These are phyloP conservation scores for Sporothrix mexicana DNA, from an alignment of 2,329 filamentous ascomycete genomes.

Conservation along the genomic window DNA sequence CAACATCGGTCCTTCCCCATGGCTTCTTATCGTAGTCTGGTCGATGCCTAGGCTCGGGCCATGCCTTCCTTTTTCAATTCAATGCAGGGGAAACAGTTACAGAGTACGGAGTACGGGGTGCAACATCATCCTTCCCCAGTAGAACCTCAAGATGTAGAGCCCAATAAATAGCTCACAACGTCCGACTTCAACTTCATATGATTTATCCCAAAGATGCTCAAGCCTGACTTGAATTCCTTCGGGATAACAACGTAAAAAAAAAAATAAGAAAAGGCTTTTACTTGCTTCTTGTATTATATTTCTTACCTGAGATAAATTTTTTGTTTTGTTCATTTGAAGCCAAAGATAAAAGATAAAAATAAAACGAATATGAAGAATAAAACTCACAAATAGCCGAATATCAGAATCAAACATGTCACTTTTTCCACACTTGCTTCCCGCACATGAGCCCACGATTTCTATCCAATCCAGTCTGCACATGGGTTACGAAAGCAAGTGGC, in stretches of 20 bases:
- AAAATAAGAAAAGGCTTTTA: no score
- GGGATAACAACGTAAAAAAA: no score
- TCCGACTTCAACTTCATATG: no score
- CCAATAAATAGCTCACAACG: background rate
- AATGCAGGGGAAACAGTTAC: constrained; percentile 7
- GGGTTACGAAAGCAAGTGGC: background rate
- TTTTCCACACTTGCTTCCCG: background rate
- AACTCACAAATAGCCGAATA: background rate
- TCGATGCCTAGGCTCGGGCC: constrained; percentile 5
- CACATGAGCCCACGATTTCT: background rate
- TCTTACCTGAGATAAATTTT: background rate
- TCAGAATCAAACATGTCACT: constrained; percentile 16
- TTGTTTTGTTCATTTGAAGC: background rate
- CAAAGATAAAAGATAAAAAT: background rate
- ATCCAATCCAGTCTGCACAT: constrained; percentile 31
- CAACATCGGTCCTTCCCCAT: constrained; percentile 6
- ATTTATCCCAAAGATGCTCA: no score
- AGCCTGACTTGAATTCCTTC: no score
- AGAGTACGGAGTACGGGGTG: constrained; percentile 4
- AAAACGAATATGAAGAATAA: background rate
- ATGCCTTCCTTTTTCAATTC: constrained; percentile 24
- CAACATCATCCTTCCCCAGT: background rate
- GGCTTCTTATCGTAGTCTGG: background rate
- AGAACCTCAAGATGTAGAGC: background rate
- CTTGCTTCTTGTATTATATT: no score